A percentile compares a stretch with the other conserved stretches of the same genome.
Conservation (phyloP, 1,284 basidiomycete genomes). For the Neonothopanus nambi region DNA sequence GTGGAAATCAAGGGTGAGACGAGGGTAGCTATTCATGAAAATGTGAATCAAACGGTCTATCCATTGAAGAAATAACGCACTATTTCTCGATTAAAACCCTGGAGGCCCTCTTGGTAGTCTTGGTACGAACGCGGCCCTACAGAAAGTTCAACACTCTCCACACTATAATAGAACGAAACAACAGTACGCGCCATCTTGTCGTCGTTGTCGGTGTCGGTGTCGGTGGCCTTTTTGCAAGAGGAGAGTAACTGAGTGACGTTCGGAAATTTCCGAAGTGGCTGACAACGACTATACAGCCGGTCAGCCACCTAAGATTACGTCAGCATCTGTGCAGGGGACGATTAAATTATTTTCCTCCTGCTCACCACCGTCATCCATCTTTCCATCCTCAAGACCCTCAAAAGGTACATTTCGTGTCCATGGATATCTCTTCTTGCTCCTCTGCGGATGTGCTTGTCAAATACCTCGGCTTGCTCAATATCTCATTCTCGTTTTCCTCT, state of each 20-base stretch:
- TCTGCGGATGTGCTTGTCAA: slow-evolving; percentile 8
- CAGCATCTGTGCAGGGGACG: background rate
- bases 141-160: slow-evolving; percentile 2
- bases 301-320: background rate
- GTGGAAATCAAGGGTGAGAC: slow-evolving; percentile 96
- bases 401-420: slow-evolving; percentile 4
- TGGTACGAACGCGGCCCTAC: slow-evolving; percentile 99
- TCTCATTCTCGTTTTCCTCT: too few species aligned
- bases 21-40: slow-evolving; percentile 72
- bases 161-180: slow-evolving; percentile 4
- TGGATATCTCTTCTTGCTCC: slow-evolving; percentile 29
- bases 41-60: slow-evolving; percentile 10
- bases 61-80: slow-evolving; percentile 50
- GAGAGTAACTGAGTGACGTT: background rate
- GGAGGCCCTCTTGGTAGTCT: slow-evolving; percentile 99
- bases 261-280: slow-evolving; percentile 4
- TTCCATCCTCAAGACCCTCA: slow-evolving; percentile 13
- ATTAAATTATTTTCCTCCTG: background rate
- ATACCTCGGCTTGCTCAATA: background rate
- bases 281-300: slow-evolving; percentile 4
- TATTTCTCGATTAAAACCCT: slow-evolving; percentile 99
- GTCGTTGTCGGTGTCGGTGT: slow-evolving; percentile 22
- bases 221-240: slow-evolving; percentile 29
- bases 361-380: background rate
- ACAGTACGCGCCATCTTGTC: slow-evolving; percentile 54